These are phyloP conservation scores for Strobilomyces dryophilus DNA, from an alignment of 768 basidiomycete species.

Conservation along the genomic window DNA sequence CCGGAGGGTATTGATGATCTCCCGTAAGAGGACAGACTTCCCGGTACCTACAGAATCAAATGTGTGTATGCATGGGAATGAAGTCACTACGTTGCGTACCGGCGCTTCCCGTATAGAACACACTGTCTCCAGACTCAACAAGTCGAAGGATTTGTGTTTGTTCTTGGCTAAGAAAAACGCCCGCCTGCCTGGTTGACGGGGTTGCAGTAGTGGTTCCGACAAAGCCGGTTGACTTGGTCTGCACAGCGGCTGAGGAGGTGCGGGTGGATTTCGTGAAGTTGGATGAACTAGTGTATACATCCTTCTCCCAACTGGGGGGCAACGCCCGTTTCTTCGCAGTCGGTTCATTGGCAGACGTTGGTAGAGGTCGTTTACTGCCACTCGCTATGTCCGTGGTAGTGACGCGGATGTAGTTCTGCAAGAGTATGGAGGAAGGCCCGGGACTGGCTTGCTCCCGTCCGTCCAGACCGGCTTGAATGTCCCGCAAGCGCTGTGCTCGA, in stretches of 20 bases:
- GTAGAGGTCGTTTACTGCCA: conserved; percentile 33
- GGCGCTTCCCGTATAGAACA: conserved; percentile 98
- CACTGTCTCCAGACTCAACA: conserved; percentile 64
- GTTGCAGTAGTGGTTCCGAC: conserved; percentile 2
- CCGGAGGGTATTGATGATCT: conserved; percentile 77
- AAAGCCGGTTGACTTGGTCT: conserved; percentile 5
- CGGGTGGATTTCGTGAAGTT: conserved; percentile 24
- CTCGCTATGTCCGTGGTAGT: conserved; percentile 19
- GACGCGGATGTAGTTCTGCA: conserved; percentile 10
- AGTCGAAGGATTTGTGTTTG: conserved; percentile 81
- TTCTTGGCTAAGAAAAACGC: conserved; percentile 73
- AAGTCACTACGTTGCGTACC: conserved; percentile 47
- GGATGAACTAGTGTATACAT: conserved; percentile 35
- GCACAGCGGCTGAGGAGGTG: conserved; percentile 11
- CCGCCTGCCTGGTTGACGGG: conserved; percentile 26
- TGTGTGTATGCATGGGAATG: conserved; percentile 16
- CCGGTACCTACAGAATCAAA: conserved; percentile 69
- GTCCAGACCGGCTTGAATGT: conserved; percentile 56
- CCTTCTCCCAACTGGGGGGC: conserved; percentile 45
- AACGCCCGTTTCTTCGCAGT: conserved; percentile 54
- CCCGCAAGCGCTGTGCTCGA: conserved; percentile 43
- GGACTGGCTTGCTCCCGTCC: conserved; percentile 33
- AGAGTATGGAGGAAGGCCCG: conserved; percentile 1
- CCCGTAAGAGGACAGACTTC: conserved; percentile 90
- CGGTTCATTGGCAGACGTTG: conserved; percentile 17